Conservation (phyloP, 352 stramenopile genomes). For the Phytophthora niederhauseri region DNA sequence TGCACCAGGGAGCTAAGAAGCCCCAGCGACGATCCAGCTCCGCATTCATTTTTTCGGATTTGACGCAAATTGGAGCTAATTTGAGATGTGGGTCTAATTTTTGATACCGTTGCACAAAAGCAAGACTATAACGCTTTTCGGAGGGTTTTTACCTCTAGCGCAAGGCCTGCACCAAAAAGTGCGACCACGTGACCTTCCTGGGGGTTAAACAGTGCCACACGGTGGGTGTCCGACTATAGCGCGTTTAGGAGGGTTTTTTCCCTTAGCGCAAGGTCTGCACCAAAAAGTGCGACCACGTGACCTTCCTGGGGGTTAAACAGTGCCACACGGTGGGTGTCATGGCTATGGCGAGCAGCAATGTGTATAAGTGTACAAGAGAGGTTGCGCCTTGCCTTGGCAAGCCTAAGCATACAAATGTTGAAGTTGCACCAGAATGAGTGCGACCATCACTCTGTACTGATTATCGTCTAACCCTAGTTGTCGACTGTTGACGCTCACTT, state of each 20-base stretch:
- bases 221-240: not conserved
- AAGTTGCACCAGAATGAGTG: conserved; percentile 4
- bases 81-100: not conserved
- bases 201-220: no score
- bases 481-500: conserved; percentile 6
- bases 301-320: no score
- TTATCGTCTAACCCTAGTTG: not conserved
- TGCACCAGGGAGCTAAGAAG: not conserved
- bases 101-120: not conserved
- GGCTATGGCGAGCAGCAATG: no score
- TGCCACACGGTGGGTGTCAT: no score
- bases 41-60: no score
- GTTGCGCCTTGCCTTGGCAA: no score
- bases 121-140: not conserved
- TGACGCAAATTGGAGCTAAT: not conserved
- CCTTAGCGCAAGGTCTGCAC: no score
- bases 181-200: no score
- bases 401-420: not conserved
- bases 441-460: not conserved
- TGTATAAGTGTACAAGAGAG: no score
- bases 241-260: not conserved
- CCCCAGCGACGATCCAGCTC: not conserved
- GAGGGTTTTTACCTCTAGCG: no score
- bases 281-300: no score
- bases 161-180: no score